A percentile compares a stretch with the other conserved stretches of the same genome.
phyloP scores from a whole-genome alignment of 163 green algal genomes.

The Dunaliella salina region DNA sequence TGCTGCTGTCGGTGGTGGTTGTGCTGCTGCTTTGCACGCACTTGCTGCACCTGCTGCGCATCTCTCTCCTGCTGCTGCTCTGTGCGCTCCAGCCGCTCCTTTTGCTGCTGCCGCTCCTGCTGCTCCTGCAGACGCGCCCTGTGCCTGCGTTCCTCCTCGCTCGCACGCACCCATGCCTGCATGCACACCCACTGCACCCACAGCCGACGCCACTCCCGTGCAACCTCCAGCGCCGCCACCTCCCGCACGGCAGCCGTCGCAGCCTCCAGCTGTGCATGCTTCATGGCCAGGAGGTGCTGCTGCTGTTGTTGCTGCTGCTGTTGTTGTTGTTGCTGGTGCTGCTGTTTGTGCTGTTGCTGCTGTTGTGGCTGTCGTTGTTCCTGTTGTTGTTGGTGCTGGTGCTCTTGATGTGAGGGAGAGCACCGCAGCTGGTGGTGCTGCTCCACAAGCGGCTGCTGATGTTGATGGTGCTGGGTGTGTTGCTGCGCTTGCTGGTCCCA shows the following conservation, averaged over 20 bases:
- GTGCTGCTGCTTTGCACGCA: background rate
- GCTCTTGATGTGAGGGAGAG: too few relatives aligned
- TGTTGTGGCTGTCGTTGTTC: background rate
- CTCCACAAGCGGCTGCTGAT: background rate
- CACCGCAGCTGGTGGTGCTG: background rate
- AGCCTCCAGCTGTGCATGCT: background rate
- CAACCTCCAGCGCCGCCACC: background rate
- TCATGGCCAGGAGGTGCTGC: background rate
- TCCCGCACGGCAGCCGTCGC: background rate
- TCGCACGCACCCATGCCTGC: background rate
- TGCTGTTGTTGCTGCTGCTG: background rate
- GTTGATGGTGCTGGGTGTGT: background rate
- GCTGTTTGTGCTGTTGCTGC: background rate
- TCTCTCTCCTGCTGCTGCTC: background rate
- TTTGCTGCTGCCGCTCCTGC: background rate
- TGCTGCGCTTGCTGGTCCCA: background rate
- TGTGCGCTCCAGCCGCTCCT: too few relatives aligned
- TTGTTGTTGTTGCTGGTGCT: background rate
- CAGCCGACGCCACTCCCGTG: background rate
- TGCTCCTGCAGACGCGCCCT: background rate
- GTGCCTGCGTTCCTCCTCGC: background rate
- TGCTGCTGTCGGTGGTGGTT: background rate
- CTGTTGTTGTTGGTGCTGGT: background rate
- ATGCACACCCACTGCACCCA: background rate
- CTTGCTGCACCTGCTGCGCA: background rate